These are phyloP conservation scores for Allantophomopsis cytisporea DNA, from an alignment of 2,329 filamentous ascomycete genomes.

Conservation along the genomic window DNA sequence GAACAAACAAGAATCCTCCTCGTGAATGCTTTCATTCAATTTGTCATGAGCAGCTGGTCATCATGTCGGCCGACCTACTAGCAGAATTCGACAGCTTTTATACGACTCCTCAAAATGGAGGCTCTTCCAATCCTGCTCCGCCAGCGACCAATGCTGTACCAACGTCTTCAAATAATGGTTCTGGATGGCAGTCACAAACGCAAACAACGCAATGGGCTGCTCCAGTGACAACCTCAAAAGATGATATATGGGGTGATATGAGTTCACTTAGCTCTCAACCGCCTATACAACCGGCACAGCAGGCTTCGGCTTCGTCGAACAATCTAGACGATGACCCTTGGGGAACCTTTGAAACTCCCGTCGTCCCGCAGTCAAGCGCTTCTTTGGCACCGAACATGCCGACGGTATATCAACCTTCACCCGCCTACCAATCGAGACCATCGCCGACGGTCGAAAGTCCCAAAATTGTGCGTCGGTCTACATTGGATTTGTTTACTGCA, in stretches of 20 bases:
- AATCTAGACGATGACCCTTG: conserved; percentile 2
- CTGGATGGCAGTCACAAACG: too few relatives aligned
- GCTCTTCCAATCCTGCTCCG: background rate
- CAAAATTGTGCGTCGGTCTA: too few relatives aligned
- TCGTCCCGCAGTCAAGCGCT: background rate
- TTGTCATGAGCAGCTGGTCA: background rate
- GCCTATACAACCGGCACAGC: background rate
- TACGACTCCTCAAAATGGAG: conserved; percentile 15
- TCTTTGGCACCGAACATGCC: too few relatives aligned
- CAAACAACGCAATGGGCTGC: too few relatives aligned
- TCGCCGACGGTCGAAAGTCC: too few relatives aligned
- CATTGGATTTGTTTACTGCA: too few relatives aligned
- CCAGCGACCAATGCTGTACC: conserved; percentile 2
- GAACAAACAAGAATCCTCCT: too few relatives aligned
- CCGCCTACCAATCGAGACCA: too few relatives aligned
- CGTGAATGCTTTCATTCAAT: too few relatives aligned
- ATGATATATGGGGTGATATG: too few relatives aligned
- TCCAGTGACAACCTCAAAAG: background rate
- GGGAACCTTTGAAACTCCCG: conserved; percentile 2
- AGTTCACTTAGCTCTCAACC: too few relatives aligned
- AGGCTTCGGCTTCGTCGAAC: background rate
- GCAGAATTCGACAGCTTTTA: conserved; percentile 44
- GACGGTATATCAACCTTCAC: too few relatives aligned
- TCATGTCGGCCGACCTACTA: conserved; percentile 53
- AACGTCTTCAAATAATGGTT: conserved; percentile 6